Percentiles rank a stretch among this genome's conserved stretches.
phyloP scores from a whole-genome alignment of 169 alveolate genomes.

The Miamiensis avidus region DNA sequence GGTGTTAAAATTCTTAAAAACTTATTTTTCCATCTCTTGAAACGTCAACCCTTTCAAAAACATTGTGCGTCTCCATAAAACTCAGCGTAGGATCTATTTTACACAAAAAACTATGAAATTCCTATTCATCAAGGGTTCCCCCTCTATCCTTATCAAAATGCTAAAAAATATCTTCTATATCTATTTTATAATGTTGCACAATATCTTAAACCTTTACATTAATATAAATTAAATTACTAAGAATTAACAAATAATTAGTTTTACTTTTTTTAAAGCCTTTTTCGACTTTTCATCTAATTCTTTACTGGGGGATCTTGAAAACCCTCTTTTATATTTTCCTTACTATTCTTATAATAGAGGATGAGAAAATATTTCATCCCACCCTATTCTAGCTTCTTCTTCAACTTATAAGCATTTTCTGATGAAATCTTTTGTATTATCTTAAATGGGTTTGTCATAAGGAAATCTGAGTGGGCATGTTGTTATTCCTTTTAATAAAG shows the following conservation, averaged over 20 bases:
- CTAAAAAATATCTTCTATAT: not conserved
- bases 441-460: not conserved
- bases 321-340: too few relatives aligned
- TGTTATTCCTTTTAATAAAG: not conserved
- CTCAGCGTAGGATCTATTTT: not conserved
- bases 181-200: not conserved
- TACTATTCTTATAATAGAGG: not conserved
- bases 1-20: not conserved
- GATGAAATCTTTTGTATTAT: not conserved
- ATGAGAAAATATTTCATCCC: not conserved
- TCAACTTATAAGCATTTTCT: not conserved
- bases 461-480: not conserved
- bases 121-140: not conserved
- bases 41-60: not conserved
- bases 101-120: not conserved
- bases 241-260: too few relatives aligned
- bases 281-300: not conserved
- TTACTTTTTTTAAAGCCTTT: not conserved
- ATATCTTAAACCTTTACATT: not conserved
- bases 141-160: not conserved
- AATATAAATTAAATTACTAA: too few relatives aligned
- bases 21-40: not conserved
- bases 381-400: not conserved
- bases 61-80: not conserved
- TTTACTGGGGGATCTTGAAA: not conserved